Conservation (phyloP, 2,329 filamentous ascomycete species). For the Epichloe scottii region DNA sequence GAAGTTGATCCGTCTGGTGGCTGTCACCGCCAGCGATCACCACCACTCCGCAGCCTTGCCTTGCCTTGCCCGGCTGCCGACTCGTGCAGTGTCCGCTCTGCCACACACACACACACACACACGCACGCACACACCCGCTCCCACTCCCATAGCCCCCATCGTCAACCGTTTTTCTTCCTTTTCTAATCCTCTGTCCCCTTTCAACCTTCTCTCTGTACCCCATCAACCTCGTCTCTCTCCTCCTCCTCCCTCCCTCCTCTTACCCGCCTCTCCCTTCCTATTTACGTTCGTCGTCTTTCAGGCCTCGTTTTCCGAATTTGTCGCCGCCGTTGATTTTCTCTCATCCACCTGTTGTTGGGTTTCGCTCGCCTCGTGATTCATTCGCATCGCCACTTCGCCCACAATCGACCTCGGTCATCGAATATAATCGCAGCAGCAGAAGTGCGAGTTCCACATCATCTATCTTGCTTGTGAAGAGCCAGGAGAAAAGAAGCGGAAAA, state of each 20-base stretch:
- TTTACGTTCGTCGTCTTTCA: conserved; percentile 5
- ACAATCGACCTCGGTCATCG: conserved; percentile 3
- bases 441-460: not conserved
- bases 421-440: not conserved
- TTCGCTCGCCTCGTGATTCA: not conserved
- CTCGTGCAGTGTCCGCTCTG: not conserved
- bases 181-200: conserved; percentile 16
- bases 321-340: conserved; percentile 6
- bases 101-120: not conserved
- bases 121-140: not conserved
- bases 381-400: conserved; percentile 1
- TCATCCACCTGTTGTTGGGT: conserved; percentile 1
- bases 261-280: conserved; percentile 12
- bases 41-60: not conserved
- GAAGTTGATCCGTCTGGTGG: not conserved
- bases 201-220: conserved; percentile 2
- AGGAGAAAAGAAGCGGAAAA: not conserved
- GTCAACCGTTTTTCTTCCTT: conserved; percentile 11
- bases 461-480: not conserved
- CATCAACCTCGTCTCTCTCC: conserved; percentile 1
- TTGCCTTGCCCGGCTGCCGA: not conserved
- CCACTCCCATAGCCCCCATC: conserved; percentile 9
- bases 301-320: conserved; percentile 15
- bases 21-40: not conserved
- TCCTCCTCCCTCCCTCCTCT: conserved; percentile 2